Percentiles rank a stretch among this genome's conserved stretches.
Evolutionary conservation across 2,329 filamentous ascomycete species (phyloP).

Genomic region (Scytalidium sp.): DNA sequence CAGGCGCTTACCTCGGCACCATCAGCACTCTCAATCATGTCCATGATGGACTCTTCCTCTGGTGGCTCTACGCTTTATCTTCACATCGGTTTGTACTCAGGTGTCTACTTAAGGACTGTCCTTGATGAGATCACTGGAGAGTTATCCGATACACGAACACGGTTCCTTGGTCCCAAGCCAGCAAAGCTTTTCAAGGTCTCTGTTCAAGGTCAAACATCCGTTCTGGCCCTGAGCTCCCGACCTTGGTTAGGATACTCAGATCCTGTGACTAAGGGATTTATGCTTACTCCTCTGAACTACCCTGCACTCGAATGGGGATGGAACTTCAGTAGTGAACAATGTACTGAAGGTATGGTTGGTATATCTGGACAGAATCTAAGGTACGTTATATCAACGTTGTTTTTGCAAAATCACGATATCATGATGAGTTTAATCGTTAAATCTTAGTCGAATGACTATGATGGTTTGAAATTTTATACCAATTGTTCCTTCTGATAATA

Average conservation of each 20-base stretch:
- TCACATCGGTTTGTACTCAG: slow-evolving; percentile 93
- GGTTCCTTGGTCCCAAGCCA: slow-evolving; percentile 87
- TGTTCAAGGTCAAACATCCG: slow-evolving; percentile 78
- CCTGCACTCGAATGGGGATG: slow-evolving; percentile 87
- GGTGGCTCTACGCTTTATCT: slow-evolving; percentile 88
- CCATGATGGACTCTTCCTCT: slow-evolving; percentile 91
- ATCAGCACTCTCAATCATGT: slow-evolving; percentile 84
- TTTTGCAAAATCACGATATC: slow-evolving; percentile 16
- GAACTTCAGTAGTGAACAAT: slow-evolving; percentile 96
- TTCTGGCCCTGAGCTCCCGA: slow-evolving; percentile 85
- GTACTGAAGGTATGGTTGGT: slow-evolving; percentile 88
- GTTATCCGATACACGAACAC: slow-evolving; percentile 88
- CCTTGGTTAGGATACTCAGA: slow-evolving; percentile 97
- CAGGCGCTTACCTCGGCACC: slow-evolving; percentile 90
- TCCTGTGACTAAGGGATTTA: slow-evolving; percentile 80
- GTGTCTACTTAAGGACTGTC: slow-evolving; percentile 92
- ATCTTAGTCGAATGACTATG: slow-evolving; percentile 34
- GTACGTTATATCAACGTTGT: slow-evolving; percentile 49
- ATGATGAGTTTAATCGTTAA: slow-evolving; percentile 41
- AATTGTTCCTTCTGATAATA: slow-evolving; percentile 97
- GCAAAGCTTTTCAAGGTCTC: slow-evolving; percentile 91
- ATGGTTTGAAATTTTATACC: slow-evolving; percentile 62
- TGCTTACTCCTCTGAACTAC: slow-evolving; percentile 89
- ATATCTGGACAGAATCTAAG: slow-evolving; percentile 85
- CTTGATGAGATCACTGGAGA: slow-evolving; percentile 95